Evolutionary conservation across 1,284 basidiomycete genomes (phyloP), one percentile per base, ranked within the genome.

Genomic region (Fomitiporia mediterranea): DNA sequence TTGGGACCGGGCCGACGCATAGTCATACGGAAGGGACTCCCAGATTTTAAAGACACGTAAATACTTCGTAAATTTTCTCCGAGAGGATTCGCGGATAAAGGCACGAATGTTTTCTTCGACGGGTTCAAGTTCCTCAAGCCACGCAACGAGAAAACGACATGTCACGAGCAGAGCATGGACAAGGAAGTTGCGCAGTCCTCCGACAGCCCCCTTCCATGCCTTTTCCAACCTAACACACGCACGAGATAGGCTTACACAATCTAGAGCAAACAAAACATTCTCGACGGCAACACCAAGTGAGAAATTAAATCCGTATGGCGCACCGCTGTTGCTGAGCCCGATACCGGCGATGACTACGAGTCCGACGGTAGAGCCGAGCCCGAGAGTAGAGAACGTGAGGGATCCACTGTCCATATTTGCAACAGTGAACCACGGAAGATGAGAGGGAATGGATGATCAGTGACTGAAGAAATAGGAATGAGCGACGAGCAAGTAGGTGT

Each of bases 21-120:
- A n/a, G 11, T 55, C 54, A 34, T 50, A 55, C 38, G 54, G 46
- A 23, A 55, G 35, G 19, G 46, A 28, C 27, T 55, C 54, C 38
- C 48, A 55, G 17, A 55, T 21, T 21, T 50, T 48, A 13, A 43
- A 21, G 17, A 55, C 50, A 17, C 46, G 46, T 21, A 49, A 13
- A 11, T 39, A 15, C 38, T 50, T 55, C 15, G 19, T 8, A 11
- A 55, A 35, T 19, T 55, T 55, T 15, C 38, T 37, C 38, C 54
- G 34, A 9, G 46, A 17, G 25, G 21, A 40, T 7, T 37, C 25
- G 9, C 32, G 23, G n/a, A 23, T 40, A 28, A 25, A 23, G 13
- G 15, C 39, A 11, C n/a, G 38, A 7, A 19, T 30, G 15, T 32
- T 23, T 21, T 6, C 15, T 35, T 49, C 17, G 27, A 9, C 8